A percentile compares a stretch with the other conserved stretches of the same genome.
Conservation (phyloP, 129 eudicot genomes). For the Centella asiatica region DNA sequence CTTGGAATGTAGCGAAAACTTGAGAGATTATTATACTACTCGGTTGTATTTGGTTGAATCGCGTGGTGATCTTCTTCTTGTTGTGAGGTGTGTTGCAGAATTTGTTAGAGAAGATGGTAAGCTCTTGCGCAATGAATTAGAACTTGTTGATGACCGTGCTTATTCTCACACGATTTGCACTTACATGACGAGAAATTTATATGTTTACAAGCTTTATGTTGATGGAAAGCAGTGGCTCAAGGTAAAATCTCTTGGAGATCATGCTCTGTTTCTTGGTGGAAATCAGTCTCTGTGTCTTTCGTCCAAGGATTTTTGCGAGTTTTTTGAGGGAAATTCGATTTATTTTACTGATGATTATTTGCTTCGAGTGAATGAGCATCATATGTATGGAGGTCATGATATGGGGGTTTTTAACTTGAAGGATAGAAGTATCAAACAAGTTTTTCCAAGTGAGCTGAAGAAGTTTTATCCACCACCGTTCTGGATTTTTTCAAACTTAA, state of each 20-base stretch:
- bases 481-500: too few relatives aligned
- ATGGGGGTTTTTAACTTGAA: conserved; percentile 15
- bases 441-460: neutral
- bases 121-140: conserved; percentile 2
- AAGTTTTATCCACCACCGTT: conserved; percentile 3
- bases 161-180: conserved; percentile 12
- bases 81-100: conserved; percentile 11
- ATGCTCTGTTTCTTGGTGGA: conserved; percentile 11
- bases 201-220: neutral
- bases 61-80: neutral
- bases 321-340: neutral
- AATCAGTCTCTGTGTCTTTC: conserved; percentile 8
- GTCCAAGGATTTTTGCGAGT: neutral
- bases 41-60: conserved; percentile 13
- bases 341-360: conserved; percentile 15
- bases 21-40: neutral
- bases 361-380: neutral
- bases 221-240: neutral
- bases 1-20: neutral
- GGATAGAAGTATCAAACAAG: neutral
- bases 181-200: conserved; percentile 11
- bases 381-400: conserved; percentile 17
- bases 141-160: neutral
- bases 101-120: conserved; percentile 17
- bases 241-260: conserved; percentile 3